Evolutionary conservation across 1,139 yeast species (phyloP).

Genomic region (Hanseniaspora sp.): DNA sequence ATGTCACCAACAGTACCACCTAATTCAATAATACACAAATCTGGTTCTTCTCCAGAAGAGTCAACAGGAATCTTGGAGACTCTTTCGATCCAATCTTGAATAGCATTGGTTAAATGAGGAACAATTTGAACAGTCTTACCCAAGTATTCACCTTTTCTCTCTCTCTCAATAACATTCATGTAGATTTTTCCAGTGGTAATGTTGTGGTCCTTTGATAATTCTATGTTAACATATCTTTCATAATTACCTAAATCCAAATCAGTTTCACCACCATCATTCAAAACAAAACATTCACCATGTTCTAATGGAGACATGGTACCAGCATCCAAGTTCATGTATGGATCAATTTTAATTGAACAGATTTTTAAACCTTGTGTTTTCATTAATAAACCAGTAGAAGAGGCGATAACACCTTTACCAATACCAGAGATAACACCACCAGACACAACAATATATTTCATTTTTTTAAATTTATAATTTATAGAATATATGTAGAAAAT

Average conservation of each 20-base stretch:
- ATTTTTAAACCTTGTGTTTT: constrained; percentile 91
- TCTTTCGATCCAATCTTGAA: constrained; percentile 96
- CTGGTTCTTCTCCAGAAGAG: constrained; percentile 76
- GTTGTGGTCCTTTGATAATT: constrained; percentile 86
- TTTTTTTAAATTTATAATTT: constrained; percentile 24
- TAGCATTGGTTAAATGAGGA: constrained; percentile 93
- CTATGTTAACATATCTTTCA: constrained; percentile 88
- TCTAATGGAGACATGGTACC: constrained; percentile 99
- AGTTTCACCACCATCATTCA: constrained; percentile 98
- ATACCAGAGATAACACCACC: constrained; percentile 98
- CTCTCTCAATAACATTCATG: constrained; percentile 84
- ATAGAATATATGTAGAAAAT: background rate
- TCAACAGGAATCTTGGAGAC: constrained; percentile 90
- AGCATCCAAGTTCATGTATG: constrained; percentile 97
- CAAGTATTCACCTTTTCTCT: constrained; percentile 91
- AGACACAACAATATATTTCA: constrained; percentile 98
- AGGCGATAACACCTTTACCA: constrained; percentile 93
- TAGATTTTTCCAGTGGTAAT: constrained; percentile 97
- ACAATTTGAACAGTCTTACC: constrained; percentile 99
- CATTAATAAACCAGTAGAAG: constrained; percentile 88
- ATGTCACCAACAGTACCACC: constrained; percentile 99
- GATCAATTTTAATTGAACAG: constrained; percentile 95
- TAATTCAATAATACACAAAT: constrained; percentile 87
- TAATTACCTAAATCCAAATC: constrained; percentile 96
- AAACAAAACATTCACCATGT: constrained; percentile 96